Evolutionary conservation across 2,329 filamentous ascomycete genomes (phyloP).

Genomic region (Ophiostoma fasciatum): DNA sequence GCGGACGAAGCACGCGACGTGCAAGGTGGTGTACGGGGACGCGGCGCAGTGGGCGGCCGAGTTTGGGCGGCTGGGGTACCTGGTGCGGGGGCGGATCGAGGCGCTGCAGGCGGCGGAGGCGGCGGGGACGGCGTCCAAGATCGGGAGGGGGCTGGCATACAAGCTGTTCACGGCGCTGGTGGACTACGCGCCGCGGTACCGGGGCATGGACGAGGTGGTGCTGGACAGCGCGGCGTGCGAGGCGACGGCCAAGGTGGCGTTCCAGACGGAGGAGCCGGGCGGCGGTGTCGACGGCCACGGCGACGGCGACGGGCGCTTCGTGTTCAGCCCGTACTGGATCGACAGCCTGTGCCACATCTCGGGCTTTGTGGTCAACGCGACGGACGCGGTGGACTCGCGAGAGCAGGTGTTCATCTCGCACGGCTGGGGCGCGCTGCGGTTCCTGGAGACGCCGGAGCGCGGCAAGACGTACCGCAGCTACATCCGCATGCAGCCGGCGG

Average conservation of each 20-base stretch:
- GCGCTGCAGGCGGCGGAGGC: constrained; percentile 44
- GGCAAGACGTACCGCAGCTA: constrained; percentile 39
- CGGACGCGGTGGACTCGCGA: constrained; percentile 37
- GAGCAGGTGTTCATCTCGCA: constrained; percentile 45
- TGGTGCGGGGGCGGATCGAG: constrained; percentile 50
- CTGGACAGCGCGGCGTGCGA: constrained; percentile 31
- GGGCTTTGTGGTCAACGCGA: constrained; percentile 46
- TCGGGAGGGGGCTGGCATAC: constrained; percentile 63
- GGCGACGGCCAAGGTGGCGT: constrained; percentile 26
- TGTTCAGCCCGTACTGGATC: constrained; percentile 44
- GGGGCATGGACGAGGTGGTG: constrained; percentile 44
- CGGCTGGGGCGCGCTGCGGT: constrained; percentile 39
- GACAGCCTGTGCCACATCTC: constrained; percentile 44
- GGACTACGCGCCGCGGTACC: constrained; percentile 38
- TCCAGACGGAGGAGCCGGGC: constrained; percentile 34
- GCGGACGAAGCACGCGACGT: constrained; percentile 45
- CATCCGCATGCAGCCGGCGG: constrained; percentile 42
- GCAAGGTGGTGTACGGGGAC: constrained; percentile 46
- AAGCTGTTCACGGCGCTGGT: constrained; percentile 48
- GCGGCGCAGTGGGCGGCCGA: constrained; percentile 46
- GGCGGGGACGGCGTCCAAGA: constrained; percentile 53
- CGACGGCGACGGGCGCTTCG: constrained; percentile 33
- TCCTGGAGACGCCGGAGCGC: constrained; percentile 29
- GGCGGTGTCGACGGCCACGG: no score
- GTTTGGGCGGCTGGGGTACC: constrained; percentile 52